phyloP scores from a whole-genome alignment of 2,329 filamentous ascomycete genomes.

The Raffaelea ambrosiae region DNA sequence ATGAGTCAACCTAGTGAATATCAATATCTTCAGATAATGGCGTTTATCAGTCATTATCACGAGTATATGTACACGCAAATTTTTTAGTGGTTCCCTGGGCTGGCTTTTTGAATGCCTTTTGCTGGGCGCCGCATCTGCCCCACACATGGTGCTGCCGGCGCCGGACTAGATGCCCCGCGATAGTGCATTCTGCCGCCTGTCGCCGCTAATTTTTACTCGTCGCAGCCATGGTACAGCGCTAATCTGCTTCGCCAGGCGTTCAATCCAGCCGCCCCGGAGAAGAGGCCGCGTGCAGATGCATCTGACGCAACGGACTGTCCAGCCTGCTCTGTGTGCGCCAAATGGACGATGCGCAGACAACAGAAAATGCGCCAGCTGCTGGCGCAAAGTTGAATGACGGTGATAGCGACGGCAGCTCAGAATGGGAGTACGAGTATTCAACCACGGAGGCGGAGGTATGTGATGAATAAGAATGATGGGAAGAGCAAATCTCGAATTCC shows the following conservation, averaged over 20 bases:
- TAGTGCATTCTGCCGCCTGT: slow-evolving; percentile 16
- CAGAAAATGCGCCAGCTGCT: background rate
- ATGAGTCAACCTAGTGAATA: too few relatives aligned
- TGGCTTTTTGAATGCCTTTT: background rate
- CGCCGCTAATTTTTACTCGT: slow-evolving; percentile 18
- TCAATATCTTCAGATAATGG: too few relatives aligned
- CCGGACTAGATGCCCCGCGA: background rate
- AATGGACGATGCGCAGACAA: background rate
- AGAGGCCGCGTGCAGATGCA: too few relatives aligned
- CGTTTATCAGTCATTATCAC: too few relatives aligned
- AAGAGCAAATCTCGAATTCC: background rate
- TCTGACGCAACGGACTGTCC: too few relatives aligned
- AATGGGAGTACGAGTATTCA: slow-evolving; percentile 63
- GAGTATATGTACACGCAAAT: too few relatives aligned
- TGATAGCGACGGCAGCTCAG: slow-evolving; percentile 39
- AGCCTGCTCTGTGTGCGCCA: background rate
- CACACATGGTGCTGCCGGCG: background rate
- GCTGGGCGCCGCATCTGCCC: background rate
- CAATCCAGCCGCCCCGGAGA: too few relatives aligned
- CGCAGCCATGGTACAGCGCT: background rate
- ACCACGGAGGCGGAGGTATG: slow-evolving; percentile 51
- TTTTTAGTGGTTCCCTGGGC: too few relatives aligned
- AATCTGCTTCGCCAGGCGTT: too few relatives aligned
- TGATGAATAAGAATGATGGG: too few relatives aligned
- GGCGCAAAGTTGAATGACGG: slow-evolving; percentile 14